Conservation (phyloP, 305 asterid species). For the Fraxinus nigra region DNA sequence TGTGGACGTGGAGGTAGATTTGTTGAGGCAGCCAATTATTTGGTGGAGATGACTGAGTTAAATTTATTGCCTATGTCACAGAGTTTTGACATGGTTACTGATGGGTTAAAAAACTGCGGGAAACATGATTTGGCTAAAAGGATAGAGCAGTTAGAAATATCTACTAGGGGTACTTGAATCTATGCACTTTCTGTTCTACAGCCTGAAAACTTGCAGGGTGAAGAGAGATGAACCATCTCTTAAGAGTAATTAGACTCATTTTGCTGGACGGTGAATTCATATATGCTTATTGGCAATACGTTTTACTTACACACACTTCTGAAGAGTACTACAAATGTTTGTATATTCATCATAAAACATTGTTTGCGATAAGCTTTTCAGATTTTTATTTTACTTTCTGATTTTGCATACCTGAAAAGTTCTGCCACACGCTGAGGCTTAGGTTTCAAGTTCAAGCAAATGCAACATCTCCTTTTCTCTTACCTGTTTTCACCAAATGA, state of each 20-base stretch:
- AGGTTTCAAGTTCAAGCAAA: background rate
- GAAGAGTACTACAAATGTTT: background rate
- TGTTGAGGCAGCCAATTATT: conserved; percentile 89
- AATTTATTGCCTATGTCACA: conserved; percentile 66
- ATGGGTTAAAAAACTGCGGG: conserved; percentile 86
- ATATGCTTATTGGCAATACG: background rate
- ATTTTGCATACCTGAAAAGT: background rate
- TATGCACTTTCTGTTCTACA: conserved; percentile 10
- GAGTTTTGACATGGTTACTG: conserved; percentile 82
- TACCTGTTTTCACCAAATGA: background rate
- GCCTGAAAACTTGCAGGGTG: background rate
- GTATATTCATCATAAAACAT: background rate
- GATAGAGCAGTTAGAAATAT: conserved; percentile 70
- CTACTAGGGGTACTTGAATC: conserved; percentile 55
- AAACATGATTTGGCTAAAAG: conserved; percentile 85
- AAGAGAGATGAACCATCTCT: background rate
- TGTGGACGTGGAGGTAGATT: conserved; percentile 82
- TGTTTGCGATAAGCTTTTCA: background rate
- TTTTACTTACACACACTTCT: background rate
- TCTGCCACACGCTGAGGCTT: background rate
- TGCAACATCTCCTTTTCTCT: background rate
- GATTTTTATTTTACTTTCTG: background rate
- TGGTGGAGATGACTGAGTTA: conserved; percentile 86
- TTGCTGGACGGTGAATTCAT: background rate
- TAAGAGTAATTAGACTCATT: background rate